These are phyloP conservation scores for Kwoniella heveanensis DNA, from an alignment of 768 basidiomycete genomes.

Conservation along the genomic window DNA sequence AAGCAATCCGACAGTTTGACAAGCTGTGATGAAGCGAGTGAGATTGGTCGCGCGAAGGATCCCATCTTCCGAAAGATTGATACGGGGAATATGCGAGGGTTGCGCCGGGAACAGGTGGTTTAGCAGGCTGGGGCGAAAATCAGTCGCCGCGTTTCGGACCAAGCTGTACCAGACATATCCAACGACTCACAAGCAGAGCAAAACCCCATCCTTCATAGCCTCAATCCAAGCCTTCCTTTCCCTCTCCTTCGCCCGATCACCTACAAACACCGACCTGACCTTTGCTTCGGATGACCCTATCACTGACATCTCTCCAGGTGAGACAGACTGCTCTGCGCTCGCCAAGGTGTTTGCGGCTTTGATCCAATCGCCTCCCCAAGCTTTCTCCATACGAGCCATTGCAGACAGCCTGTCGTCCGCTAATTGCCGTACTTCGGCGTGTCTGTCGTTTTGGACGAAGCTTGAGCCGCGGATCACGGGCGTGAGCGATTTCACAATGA, in stretches of 20 bases:
- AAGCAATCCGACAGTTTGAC: constrained; percentile 64
- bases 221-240: constrained; percentile 74
- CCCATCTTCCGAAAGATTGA: constrained; percentile 55
- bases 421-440: constrained; percentile 26
- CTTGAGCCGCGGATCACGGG: constrained; percentile 33
- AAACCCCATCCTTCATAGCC: constrained; percentile 77
- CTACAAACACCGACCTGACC: constrained; percentile 37
- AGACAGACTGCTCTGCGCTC: not conserved
- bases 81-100: constrained; percentile 37
- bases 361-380: constrained; percentile 70
- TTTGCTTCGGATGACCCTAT: constrained; percentile 58
- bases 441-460: constrained; percentile 30
- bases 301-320: not conserved
- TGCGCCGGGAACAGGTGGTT: constrained; percentile 41
- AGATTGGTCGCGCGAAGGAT: constrained; percentile 36
- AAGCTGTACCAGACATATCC: not conserved
- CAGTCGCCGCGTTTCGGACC: not conserved
- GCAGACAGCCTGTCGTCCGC: constrained; percentile 69
- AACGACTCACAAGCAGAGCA: constrained; percentile 80
- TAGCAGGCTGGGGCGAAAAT: constrained; percentile 23
- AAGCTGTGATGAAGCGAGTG: constrained; percentile 71
- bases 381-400: constrained; percentile 69
- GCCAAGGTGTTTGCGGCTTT: constrained; percentile 29
- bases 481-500: constrained; percentile 40
- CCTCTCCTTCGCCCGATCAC: constrained; percentile 67